phyloP scores from a whole-genome alignment of 2,329 filamentous ascomycete genomes.

The Aspergillus sojae region DNA sequence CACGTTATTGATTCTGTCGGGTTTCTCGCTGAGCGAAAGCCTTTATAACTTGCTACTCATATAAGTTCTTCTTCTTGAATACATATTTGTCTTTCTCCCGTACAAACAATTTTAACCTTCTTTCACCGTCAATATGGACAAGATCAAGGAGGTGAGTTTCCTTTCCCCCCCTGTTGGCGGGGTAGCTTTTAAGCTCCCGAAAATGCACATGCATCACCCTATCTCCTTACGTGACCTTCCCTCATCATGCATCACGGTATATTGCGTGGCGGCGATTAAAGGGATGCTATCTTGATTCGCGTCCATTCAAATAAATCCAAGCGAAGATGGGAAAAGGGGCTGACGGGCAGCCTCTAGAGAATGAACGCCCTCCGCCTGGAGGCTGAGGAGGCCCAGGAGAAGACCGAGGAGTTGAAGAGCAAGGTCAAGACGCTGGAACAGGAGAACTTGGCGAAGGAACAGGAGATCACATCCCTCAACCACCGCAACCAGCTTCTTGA shows the following conservation, averaged over 20 bases:
- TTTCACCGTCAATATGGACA: slow-evolving; percentile 64
- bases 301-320: background rate
- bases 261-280: background rate
- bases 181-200: slow-evolving; percentile 40
- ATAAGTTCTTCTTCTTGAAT: slow-evolving; percentile 25
- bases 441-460: slow-evolving; percentile 94
- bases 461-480: slow-evolving; percentile 93
- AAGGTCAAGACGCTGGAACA: slow-evolving; percentile 91
- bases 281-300: background rate
- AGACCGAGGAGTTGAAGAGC: slow-evolving; percentile 82
- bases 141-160: slow-evolving; percentile 80
- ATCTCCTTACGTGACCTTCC: slow-evolving; percentile 16
- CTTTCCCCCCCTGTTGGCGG: slow-evolving; percentile 36
- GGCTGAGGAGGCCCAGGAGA: slow-evolving; percentile 79
- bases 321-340: slow-evolving; percentile 18
- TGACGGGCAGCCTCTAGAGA: slow-evolving; percentile 62
- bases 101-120: slow-evolving; percentile 28
- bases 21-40: slow-evolving; percentile 43
- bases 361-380: slow-evolving; percentile 94
- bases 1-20: slow-evolving; percentile 16
- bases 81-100: slow-evolving; percentile 26
- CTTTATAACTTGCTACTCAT: slow-evolving; percentile 21
- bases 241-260: background rate
- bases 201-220: slow-evolving; percentile 26
- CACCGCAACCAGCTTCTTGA: slow-evolving; percentile 96